Percentiles rank a stretch among this genome's conserved stretches.
phyloP scores from a whole-genome alignment of 768 basidiomycete species.

The Artomyces pyxidatus region DNA sequence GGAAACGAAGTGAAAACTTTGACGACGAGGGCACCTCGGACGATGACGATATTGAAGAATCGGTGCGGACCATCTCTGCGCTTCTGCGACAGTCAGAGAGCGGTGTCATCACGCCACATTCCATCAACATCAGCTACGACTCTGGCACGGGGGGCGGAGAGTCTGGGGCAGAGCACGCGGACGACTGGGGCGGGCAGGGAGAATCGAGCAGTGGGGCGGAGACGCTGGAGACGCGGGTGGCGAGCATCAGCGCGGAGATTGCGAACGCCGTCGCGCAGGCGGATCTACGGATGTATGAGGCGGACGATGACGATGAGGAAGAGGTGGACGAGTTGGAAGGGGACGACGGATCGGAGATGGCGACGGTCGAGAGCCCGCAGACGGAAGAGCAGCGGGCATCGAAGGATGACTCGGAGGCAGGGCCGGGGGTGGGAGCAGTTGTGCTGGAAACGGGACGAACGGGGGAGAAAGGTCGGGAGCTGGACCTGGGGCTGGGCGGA shows the following conservation, averaged over 20 bases:
- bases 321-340: conserved; percentile 27
- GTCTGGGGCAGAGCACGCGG: neutral
- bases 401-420: neutral
- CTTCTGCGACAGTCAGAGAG: conserved; percentile 44
- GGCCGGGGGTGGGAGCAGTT: neutral
- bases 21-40: conserved; percentile 28
- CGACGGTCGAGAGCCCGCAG: conserved; percentile 11
- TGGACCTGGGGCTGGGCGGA: neutral
- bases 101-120: conserved; percentile 10
- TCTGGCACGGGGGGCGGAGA: neutral
- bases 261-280: conserved; percentile 76
- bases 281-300: conserved; percentile 51
- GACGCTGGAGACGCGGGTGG: conserved; percentile 51
- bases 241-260: conserved; percentile 74
- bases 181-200: neutral
- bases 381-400: conserved; percentile 5
- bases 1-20: conserved; percentile 37
- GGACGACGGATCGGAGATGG: conserved; percentile 25
- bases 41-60: conserved; percentile 60
- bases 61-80: conserved; percentile 68
- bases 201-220: conserved; percentile 9
- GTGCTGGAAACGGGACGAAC: conserved; percentile 13
- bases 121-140: conserved; percentile 5
- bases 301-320: conserved; percentile 41
- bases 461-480: neutral